A percentile compares a stretch with the other conserved stretches of the same genome.
Conservation (phyloP, 139 green algal species). For the Micractinium conductrix region DNA sequence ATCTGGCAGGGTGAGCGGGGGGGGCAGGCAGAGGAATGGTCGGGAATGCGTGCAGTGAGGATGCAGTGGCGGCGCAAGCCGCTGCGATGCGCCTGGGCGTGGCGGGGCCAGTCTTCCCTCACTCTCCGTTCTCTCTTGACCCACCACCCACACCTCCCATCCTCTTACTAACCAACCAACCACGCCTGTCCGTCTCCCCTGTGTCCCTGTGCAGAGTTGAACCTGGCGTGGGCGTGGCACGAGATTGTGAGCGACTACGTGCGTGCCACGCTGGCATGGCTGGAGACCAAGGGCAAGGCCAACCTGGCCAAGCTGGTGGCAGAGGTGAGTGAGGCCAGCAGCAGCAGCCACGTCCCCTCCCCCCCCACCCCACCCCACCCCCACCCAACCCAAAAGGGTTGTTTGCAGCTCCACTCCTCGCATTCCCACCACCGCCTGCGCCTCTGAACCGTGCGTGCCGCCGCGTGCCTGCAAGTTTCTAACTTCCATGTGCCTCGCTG, state of each 20-base stretch:
- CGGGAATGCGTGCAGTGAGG: too few relatives aligned
- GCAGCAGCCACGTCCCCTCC: too few relatives aligned
- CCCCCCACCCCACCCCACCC: too few relatives aligned
- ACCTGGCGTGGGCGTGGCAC: constrained; percentile 22
- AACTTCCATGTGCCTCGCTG: too few relatives aligned
- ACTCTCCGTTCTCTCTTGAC: too few relatives aligned
- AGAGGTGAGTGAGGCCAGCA: too few relatives aligned
- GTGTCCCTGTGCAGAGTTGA: background rate
- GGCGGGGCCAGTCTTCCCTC: background rate
- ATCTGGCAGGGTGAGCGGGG: constrained; percentile 26
- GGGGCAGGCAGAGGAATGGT: background rate
- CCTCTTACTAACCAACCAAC: background rate
- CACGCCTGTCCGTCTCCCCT: background rate
- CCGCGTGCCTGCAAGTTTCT: too few relatives aligned
- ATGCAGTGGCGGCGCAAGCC: background rate
- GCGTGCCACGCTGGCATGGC: constrained; percentile 6
- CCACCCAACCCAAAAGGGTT: too few relatives aligned
- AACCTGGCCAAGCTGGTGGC: background rate
- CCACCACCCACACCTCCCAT: background rate
- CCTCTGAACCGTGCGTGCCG: too few relatives aligned
- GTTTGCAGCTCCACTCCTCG: too few relatives aligned
- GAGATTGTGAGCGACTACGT: constrained; percentile 31
- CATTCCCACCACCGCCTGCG: too few relatives aligned
- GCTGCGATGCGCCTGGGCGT: background rate
- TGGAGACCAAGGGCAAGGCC: background rate